Evolutionary conservation across 2,329 filamentous ascomycete species (phyloP).

Genomic region (Cadophora sp.): DNA sequence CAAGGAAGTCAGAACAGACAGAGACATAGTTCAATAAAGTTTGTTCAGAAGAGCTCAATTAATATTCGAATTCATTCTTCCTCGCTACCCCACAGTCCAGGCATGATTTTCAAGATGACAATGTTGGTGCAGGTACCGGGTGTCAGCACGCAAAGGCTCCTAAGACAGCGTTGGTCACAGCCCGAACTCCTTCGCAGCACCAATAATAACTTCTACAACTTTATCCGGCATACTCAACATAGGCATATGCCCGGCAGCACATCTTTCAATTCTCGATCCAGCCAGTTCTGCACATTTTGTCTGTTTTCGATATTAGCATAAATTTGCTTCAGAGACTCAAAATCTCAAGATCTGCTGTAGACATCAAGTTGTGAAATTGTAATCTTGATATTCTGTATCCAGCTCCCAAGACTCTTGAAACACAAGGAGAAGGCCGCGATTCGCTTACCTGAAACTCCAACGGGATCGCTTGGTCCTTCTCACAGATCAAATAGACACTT

Average conservation of each 20-base stretch:
- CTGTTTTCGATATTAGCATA: not conserved
- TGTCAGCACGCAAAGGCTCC: no score
- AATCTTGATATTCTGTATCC: not conserved
- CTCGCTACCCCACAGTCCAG: no score
- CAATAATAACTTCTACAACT: conserved; percentile 24
- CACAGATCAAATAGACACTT: not conserved
- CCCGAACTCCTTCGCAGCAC: conserved; percentile 12
- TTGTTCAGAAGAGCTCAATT: no score
- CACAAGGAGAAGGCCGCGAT: not conserved
- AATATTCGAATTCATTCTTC: no score
- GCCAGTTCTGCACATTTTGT: conserved; percentile 1
- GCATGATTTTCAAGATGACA: no score
- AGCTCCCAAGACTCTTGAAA: not conserved
- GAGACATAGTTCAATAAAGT: no score
- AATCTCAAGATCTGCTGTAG: not conserved
- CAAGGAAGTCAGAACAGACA: no score
- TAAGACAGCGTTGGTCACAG: no score
- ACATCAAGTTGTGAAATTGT: not conserved
- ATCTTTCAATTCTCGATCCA: conserved; percentile 20
- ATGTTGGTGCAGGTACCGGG: no score
- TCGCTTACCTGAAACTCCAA: not conserved
- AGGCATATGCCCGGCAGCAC: conserved; percentile 24
- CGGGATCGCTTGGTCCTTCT: not conserved
- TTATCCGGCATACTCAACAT: conserved; percentile 26
- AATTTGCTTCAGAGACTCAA: not conserved